Conservation (phyloP, 495 filamentous ascomycete species). For the Penicillium longicatenatum region DNA sequence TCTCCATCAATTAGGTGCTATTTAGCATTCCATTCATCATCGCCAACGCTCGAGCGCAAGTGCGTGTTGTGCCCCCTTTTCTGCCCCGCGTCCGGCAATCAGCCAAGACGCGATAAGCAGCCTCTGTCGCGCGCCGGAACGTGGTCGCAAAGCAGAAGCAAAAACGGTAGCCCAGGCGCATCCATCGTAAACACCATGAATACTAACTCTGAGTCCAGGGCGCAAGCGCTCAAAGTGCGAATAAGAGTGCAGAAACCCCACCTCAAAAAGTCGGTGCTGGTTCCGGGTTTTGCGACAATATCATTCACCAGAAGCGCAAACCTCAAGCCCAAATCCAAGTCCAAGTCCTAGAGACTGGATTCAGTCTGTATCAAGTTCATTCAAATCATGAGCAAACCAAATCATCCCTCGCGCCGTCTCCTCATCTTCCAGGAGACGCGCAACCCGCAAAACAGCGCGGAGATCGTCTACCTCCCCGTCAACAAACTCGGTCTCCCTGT, state of each 20-base stretch:
- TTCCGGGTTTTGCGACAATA: not conserved
- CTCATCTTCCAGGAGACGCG: slow-evolving; percentile 43
- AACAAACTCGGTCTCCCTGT: slow-evolving; percentile 49
- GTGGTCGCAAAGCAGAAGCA: not conserved
- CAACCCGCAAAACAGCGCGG: slow-evolving; percentile 33
- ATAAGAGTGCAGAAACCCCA: not conserved
- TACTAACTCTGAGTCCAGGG: not conserved
- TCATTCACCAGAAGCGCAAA: not conserved
- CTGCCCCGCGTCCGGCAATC: slow-evolving; percentile 13
- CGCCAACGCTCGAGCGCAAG: not conserved
- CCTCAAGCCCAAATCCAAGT: too few relatives aligned
- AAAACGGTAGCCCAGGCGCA: not conserved
- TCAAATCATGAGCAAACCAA: slow-evolving; percentile 10
- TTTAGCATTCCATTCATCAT: too few relatives aligned
- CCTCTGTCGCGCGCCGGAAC: slow-evolving; percentile 7
- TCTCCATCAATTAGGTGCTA: not conserved
- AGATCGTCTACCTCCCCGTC: slow-evolving; percentile 41
- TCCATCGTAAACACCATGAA: too few relatives aligned
- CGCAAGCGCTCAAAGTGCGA: not conserved
- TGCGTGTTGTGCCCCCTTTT: slow-evolving; percentile 7
- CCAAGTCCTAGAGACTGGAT: too few relatives aligned
- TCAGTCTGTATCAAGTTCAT: not conserved
- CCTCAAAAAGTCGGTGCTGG: not conserved
- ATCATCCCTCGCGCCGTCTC: slow-evolving; percentile 28
- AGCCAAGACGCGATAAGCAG: slow-evolving; percentile 18